Conservation (phyloP, 1,284 basidiomycete genomes). For the Ustilago hordei region DNA sequence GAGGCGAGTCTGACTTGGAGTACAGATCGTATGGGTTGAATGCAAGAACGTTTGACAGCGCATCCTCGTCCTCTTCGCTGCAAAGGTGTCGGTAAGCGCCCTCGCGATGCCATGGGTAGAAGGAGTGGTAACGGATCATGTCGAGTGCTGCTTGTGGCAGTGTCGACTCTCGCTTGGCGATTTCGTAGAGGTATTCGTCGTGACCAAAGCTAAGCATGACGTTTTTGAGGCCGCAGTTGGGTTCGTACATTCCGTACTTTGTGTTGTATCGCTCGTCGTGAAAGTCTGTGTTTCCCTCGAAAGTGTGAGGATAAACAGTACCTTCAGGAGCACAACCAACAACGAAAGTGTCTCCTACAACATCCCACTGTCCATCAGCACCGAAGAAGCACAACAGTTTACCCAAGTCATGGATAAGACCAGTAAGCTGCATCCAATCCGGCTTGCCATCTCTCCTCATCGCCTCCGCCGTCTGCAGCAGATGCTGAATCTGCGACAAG, state of each 20-base stretch:
- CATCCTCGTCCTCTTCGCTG: conserved; percentile 35
- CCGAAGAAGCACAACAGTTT: conserved; percentile 59
- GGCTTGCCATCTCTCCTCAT: conserved; percentile 84
- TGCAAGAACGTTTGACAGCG: conserved; percentile 69
- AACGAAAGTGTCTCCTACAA: conserved; percentile 85
- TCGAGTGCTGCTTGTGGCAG: conserved; percentile 84
- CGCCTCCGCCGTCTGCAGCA: conserved; percentile 90
- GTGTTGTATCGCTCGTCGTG: conserved; percentile 80
- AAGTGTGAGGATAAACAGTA: conserved; percentile 80
- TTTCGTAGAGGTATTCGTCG: conserved; percentile 73
- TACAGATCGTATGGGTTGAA: conserved; percentile 93
- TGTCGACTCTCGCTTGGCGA: conserved; percentile 67
- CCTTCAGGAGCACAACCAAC: conserved; percentile 83
- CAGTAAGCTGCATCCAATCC: conserved; percentile 79
- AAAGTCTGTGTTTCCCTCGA: conserved; percentile 81
- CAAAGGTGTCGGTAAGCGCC: conserved; percentile 53
- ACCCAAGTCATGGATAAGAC: conserved; percentile 74
- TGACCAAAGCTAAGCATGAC: conserved; percentile 92
- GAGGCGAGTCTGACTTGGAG: conserved; percentile 83
- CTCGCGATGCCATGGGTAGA: conserved; percentile 78
- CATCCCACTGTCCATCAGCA: conserved; percentile 86
- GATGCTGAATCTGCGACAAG: conserved; percentile 83
- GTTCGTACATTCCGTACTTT: conserved; percentile 85
- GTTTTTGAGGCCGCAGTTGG: conserved; percentile 86
- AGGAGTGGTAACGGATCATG: conserved; percentile 94